phyloP scores from a whole-genome alignment of 176 grass and related monocot species.

The Poa annua region DNA sequence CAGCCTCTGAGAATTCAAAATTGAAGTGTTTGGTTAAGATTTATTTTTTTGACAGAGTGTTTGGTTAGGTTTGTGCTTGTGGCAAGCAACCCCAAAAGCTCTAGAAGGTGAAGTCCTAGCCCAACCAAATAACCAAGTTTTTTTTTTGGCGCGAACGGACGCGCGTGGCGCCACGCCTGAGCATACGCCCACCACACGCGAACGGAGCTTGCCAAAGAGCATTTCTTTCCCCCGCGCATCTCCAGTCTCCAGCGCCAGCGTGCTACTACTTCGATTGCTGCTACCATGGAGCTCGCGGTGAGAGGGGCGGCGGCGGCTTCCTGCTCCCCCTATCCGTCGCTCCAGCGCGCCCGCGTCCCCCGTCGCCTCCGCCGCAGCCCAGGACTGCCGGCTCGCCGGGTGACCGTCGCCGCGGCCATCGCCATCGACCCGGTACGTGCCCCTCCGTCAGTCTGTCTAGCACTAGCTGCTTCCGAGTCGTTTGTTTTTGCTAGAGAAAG shows the following conservation, averaged over 20 bases:
- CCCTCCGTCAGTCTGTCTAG: background rate
- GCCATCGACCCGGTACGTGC: slow-evolving; percentile 59
- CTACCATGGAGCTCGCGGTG: slow-evolving; percentile 45
- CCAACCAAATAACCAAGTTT: no score
- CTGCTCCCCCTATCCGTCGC: slow-evolving; percentile 30
- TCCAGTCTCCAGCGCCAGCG: background rate
- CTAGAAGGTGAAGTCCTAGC: no score
- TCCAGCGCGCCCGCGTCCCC: background rate
- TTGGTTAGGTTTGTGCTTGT: no score
- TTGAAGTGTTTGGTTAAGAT: no score
- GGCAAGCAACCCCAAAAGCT: no score
- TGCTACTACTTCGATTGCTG: background rate
- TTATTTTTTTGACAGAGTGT: no score
- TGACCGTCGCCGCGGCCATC: slow-evolving; percentile 14
- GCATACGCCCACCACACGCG: slow-evolving; percentile 19
- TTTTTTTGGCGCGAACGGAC: slow-evolving; percentile 25
- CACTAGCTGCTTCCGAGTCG: no score
- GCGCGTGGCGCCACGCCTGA: slow-evolving; percentile 32
- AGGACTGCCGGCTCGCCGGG: slow-evolving; percentile 29
- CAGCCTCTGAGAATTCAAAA: no score
- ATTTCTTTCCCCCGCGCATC: background rate
- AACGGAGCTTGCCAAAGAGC: background rate
- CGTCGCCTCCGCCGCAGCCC: background rate
- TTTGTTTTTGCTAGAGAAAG: no score
- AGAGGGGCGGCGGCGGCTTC: slow-evolving; percentile 15